Base-by-base conservation (phyloP, 139 green algal genomes). In the Tetratostichococcus sp. region DNA sequence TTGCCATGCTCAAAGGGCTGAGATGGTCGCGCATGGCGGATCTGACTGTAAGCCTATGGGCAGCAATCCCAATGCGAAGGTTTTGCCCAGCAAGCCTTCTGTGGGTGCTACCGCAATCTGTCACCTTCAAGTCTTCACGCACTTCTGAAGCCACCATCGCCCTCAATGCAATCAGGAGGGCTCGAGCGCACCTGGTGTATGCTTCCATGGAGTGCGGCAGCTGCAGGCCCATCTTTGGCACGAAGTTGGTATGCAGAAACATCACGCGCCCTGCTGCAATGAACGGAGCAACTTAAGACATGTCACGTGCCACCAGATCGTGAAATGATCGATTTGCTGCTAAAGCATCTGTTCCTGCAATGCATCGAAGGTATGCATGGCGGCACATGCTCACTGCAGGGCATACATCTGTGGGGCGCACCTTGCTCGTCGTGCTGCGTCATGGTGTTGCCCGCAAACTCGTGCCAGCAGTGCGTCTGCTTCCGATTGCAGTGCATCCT, bases 381-480 rank as follows among this genome's bases (percentile, higher is more conserved):
- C 39, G 11, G 39, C 8, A 21, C 39, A 50, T 26, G n/a, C n/a
- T n/a, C n/a, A n/a, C n/a, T n/a, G n/a, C n/a, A n/a, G n/a, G n/a
- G n/a, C n/a, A n/a, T n/a, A n/a, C n/a, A n/a, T n/a, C n/a, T n/a
- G n/a, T n/a, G 65, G 11, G 11, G 19, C 19, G 50, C 50, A 62
- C 50, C 76, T 25, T 76, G 30, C 11, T 70, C 31, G 39, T 66
- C 66, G 35, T 78, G 39, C 66, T 87, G 83, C 17, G 74, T 65
- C 83, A 87, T 87, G n/a, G 79, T 84, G 71, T 87, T 87, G 77
- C 79, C 79, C 1, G 67, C 62, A 67, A 85, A 82, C 50, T 66
- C 71, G 22, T 69, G 22, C 73, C 71, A 70, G 57, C 83, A 82
- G 28, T 28, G 30, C 19, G 67, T 59, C 67, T 43, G 50, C 32